Evolutionary conservation across 1,139 yeast genomes (phyloP), one percentile per base, ranked within the genome.

Genomic region (Yamadazyma sp.): DNA sequence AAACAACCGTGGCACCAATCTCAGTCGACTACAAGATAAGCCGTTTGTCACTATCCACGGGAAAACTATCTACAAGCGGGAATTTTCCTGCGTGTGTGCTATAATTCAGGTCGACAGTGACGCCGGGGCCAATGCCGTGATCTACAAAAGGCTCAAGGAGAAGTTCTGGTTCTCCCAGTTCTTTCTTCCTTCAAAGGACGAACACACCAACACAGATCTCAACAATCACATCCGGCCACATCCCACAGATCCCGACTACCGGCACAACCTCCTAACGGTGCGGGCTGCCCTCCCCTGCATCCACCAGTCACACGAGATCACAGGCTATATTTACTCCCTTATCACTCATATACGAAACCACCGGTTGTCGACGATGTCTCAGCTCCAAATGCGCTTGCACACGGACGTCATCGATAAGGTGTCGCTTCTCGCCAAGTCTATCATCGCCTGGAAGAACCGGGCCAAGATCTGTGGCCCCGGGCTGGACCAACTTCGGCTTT

Each of bases 321-420:
- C 60, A 32, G 55, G 64, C 33, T 71, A 70, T 42, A 59, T 69
- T 24, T 64, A 67, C 44, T 69, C 76, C 10, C 48, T 72, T 18
- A 52, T 71, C 15, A 64, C 69, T 5, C 66, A 62, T 43, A 57
- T 67, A 1, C 49, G 77, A 28, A 65, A 66, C 45, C 77, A 72
- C 45, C 52, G 77, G 26, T 51, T 72, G 24, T 57, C 67, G 17
- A 64, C 73, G n/a, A 43, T 72, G 15, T 58, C 74, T 4, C 73
- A 72, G 1, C 58, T 62, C 16, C 58, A 59, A 35, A 59, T 69
- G 0, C 45, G 77, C 20, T 54, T 70, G 10, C 62, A 69, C 14
- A 62, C 74, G 0, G 53, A 58, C 22, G 51, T 66, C 2, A 54
- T 66, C 3, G 66, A 64, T 26, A 55, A 56, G 20, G 57, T 67